Conservation (phyloP, 768 basidiomycete species). For the Calocybe gangraenosa region DNA sequence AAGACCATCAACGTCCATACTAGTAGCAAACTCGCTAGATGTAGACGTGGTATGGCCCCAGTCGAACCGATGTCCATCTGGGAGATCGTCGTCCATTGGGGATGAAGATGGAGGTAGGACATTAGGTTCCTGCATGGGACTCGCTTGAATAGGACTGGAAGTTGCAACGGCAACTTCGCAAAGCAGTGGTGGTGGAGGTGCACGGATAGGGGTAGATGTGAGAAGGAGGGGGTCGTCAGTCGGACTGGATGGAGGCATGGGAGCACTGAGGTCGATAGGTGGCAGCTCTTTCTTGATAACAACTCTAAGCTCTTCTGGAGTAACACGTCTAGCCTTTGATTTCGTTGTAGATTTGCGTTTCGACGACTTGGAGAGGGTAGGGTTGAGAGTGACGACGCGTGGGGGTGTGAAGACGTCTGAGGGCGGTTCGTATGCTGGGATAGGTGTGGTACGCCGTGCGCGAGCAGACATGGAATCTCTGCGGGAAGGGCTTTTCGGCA, state of each 20-base stretch:
- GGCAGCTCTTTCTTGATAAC: conserved; percentile 63
- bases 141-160: conserved; percentile 1
- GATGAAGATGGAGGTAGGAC: conserved; percentile 18
- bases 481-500: conserved; percentile 19
- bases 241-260: conserved; percentile 68
- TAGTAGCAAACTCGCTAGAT: conserved; percentile 18
- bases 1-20: conserved; percentile 26
- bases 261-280: conserved; percentile 51
- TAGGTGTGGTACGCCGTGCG: conserved; percentile 47
- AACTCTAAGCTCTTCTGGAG: conserved; percentile 20
- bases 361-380: conserved; percentile 35
- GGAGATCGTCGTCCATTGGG: conserved; percentile 9
- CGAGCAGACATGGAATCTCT: background rate
- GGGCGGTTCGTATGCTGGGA: conserved; percentile 63
- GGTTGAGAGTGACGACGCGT: conserved; percentile 49
- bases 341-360: conserved; percentile 22
- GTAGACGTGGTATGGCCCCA: conserved; percentile 16
- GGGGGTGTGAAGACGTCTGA: conserved; percentile 69
- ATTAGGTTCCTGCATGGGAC: background rate
- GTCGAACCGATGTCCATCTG: conserved; percentile 16
- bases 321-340: conserved; percentile 11
- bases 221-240: conserved; percentile 73
- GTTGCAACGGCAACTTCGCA: conserved; percentile 18
- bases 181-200: background rate
- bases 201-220: conserved; percentile 20